Conservation (phyloP, 2,329 filamentous ascomycete genomes). For the Phialophora chinensis region DNA sequence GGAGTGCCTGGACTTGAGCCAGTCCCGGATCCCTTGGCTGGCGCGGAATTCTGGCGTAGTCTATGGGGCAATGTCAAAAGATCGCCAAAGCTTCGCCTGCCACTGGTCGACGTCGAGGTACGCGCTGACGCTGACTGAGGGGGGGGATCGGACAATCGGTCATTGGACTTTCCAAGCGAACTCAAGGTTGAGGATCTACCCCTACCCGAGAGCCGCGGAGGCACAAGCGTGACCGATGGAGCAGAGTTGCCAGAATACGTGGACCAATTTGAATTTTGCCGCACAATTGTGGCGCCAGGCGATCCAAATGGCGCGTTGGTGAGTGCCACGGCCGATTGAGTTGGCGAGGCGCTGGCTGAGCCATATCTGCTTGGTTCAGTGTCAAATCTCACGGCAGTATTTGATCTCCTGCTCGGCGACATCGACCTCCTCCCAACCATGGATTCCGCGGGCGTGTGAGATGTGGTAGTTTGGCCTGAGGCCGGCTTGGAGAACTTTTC, state of each 20-base stretch:
- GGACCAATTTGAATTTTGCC: constrained; percentile 67
- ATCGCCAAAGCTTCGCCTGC: constrained; percentile 90
- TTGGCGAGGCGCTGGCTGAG: constrained; percentile 55
- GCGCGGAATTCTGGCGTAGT: constrained; percentile 81
- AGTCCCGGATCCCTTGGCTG: constrained; percentile 70
- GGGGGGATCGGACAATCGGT: constrained; percentile 63
- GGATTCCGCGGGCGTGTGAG: constrained; percentile 50
- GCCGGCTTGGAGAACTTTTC: constrained; percentile 67
- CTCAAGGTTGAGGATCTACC: constrained; percentile 89
- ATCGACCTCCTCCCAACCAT: constrained; percentile 45
- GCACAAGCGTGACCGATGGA: constrained; percentile 64
- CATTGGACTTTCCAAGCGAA: constrained; percentile 75
- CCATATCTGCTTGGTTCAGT: constrained; percentile 28
- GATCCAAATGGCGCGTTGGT: constrained; percentile 55
- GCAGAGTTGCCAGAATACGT: constrained; percentile 69
- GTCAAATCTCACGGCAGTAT: constrained; percentile 36
- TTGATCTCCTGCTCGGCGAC: constrained; percentile 39
- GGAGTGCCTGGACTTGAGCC: constrained; percentile 67
- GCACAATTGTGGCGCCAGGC: constrained; percentile 55
- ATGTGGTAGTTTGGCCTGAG: constrained; percentile 44
- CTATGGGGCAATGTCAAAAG: constrained; percentile 76
- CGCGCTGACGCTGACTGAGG: constrained; percentile 63
- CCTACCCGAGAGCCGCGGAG: constrained; percentile 65
- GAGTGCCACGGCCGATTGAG: constrained; percentile 59
- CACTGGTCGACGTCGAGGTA: constrained; percentile 81